A percentile compares a stretch with the other conserved stretches of the same genome.
Evolutionary conservation across 2,329 filamentous ascomycete species (phyloP).

Genomic region (Fusarium veterinarium): DNA sequence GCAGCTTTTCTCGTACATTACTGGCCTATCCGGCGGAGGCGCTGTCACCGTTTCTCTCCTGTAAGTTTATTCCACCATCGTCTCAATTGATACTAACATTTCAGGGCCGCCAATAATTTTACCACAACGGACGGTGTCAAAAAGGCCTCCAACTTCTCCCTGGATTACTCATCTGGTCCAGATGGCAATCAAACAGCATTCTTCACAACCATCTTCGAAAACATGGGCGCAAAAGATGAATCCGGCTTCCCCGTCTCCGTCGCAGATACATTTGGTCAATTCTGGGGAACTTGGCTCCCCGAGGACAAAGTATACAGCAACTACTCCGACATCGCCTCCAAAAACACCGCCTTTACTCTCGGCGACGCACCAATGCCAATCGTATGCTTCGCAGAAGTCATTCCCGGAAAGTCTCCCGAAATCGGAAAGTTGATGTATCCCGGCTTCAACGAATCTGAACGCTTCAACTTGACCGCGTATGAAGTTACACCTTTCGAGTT

Average conservation of each 20-base stretch:
- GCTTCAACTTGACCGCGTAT: conserved; percentile 48
- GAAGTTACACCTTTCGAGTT: conserved; percentile 50
- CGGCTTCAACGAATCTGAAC: conserved; percentile 39
- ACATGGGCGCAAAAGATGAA: conserved; percentile 39
- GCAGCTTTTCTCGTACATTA: conserved; percentile 43
- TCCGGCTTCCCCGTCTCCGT: conserved; percentile 43
- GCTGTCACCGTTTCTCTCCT: conserved; percentile 41
- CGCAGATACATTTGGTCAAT: conserved; percentile 44
- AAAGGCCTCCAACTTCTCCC: conserved; percentile 41
- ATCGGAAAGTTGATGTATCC: conserved; percentile 46
- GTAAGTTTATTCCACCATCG: background rate
- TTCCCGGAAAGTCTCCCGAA: conserved; percentile 44
- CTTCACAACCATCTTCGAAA: conserved; percentile 36
- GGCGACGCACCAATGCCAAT: conserved; percentile 47
- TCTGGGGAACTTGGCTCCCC: conserved; percentile 43
- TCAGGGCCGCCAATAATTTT: conserved; percentile 45
- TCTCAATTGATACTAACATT: accelerated
- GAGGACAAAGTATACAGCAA: conserved; percentile 27
- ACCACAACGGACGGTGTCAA: conserved; percentile 26
- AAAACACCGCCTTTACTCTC: conserved; percentile 18
- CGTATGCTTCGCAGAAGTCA: conserved; percentile 42
- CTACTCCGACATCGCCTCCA: conserved; percentile 41
- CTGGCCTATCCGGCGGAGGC: conserved; percentile 45
- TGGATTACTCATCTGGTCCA: conserved; percentile 28
- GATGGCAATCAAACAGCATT: conserved; percentile 27